Percentiles rank a stretch among this genome's conserved stretches.
Conservation (phyloP, 192 early-diverging fungal species). For the Phycomyces blakesleeanus region DNA sequence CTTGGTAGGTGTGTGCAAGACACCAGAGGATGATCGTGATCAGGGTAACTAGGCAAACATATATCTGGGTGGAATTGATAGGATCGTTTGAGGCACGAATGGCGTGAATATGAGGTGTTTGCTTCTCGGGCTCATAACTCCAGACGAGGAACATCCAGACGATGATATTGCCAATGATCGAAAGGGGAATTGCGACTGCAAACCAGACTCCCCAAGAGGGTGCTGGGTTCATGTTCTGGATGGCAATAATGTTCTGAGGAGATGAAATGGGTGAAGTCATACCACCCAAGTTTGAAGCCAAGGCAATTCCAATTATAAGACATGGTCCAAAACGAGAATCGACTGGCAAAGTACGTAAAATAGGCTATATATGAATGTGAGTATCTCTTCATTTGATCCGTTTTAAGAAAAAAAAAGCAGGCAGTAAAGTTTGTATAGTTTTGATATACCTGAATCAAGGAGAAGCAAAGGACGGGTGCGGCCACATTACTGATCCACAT, state of each 20-base stretch:
- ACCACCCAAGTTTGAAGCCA: conserved; percentile 94
- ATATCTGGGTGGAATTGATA: conserved; percentile 63
- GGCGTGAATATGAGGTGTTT: conserved; percentile 56
- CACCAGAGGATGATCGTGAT: conserved; percentile 90
- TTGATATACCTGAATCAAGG: conserved; percentile 67
- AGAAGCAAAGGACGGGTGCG: conserved; percentile 94
- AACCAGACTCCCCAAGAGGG: conserved; percentile 94
- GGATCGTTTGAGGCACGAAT: conserved; percentile 57
- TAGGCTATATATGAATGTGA: too few species aligned
- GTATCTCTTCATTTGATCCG: too few species aligned
- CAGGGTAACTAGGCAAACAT: conserved; percentile 70
- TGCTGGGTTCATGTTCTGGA: conserved; percentile 84
- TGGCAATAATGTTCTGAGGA: conserved; percentile 97
- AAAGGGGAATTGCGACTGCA: conserved; percentile 80
- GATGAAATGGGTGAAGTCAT: conserved; percentile 97
- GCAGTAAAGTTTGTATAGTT: too few species aligned
- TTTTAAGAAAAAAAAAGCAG: too few species aligned
- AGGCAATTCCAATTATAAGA: conserved; percentile 93
- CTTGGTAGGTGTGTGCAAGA: conserved; percentile 67
- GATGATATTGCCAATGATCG: conserved; percentile 69
- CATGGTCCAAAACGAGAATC: conserved; percentile 76
- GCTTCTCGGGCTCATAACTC: conserved; percentile 72
- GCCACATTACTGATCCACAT: conserved; percentile 99
- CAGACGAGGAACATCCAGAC: conserved; percentile 81
- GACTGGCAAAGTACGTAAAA: conserved; percentile 84